Conservation (phyloP, 495 filamentous ascomycete genomes). For the Lophiostoma macrostomum region DNA sequence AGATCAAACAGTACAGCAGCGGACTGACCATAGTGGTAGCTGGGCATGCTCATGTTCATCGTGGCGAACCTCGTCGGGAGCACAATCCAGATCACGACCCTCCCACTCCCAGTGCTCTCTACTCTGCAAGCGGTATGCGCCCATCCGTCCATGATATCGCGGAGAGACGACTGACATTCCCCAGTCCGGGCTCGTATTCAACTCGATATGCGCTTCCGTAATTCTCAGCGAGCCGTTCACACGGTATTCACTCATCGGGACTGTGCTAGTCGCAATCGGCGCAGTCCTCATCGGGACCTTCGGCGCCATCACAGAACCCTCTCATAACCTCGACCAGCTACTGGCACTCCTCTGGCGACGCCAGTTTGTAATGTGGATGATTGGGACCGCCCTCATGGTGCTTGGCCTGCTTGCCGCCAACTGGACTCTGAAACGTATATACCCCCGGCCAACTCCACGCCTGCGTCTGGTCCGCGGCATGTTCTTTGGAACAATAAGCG, state of each 20-base stretch:
- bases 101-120: constrained; percentile 91
- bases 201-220: constrained; percentile 92
- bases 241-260: constrained; percentile 82
- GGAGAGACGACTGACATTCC: constrained; percentile 6
- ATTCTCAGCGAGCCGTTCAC: constrained; percentile 95
- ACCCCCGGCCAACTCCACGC: constrained; percentile 54
- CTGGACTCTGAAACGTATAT: constrained; percentile 54
- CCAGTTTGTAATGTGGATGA: constrained; percentile 91
- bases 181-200: constrained; percentile 90
- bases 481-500: constrained; percentile 76
- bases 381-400: constrained; percentile 69
- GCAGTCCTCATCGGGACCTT: constrained; percentile 90
- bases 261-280: constrained; percentile 78
- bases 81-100: constrained; percentile 94
- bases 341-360: constrained; percentile 68
- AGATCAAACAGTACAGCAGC: background rate
- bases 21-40: constrained; percentile 39
- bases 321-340: constrained; percentile 81
- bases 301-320: constrained; percentile 91
- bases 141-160: background rate
- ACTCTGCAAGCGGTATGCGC: constrained; percentile 78
- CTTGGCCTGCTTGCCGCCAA: constrained; percentile 61
- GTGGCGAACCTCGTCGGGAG: constrained; percentile 90
- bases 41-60: constrained; percentile 97
- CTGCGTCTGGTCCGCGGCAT: constrained; percentile 83